Evolutionary conservation across 108 stramenopile genomes (phyloP).

Genomic region (Thalassiosira profunda): DNA sequence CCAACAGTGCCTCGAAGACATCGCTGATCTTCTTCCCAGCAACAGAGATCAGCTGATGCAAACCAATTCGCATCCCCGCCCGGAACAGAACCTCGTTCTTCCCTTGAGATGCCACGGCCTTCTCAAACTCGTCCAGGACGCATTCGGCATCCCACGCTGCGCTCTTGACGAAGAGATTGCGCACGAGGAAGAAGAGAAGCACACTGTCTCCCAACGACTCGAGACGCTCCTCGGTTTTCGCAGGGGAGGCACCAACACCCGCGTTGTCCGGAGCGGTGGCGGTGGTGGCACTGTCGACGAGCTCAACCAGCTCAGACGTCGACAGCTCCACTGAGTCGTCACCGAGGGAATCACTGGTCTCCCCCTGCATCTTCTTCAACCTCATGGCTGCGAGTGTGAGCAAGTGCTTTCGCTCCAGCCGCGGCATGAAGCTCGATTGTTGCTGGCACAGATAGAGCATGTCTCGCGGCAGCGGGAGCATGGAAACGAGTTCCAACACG

Average conservation of each 20-base stretch:
- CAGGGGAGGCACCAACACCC: background rate
- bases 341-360: background rate
- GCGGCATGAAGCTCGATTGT: conserved; percentile 41
- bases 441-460: conserved; percentile 46
- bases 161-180: conserved; percentile 53
- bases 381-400: conserved; percentile 12
- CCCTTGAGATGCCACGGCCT: conserved; percentile 8
- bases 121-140: conserved; percentile 23
- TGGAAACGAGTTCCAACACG: conserved; percentile 42
- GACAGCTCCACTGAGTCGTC: background rate
- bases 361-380: background rate
- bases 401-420: conserved; percentile 36
- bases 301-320: background rate
- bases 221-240: conserved; percentile 50
- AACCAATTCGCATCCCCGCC: conserved; percentile 43
- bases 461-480: conserved; percentile 63
- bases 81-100: conserved; percentile 39
- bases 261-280: background rate
- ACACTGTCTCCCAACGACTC: conserved; percentile 72
- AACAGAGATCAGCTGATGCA: conserved; percentile 19
- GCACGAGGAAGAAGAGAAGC: conserved; percentile 42
- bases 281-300: conserved; percentile 43
- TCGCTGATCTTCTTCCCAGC: conserved; percentile 40
- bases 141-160: conserved; percentile 5
- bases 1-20: conserved; percentile 57